These are phyloP conservation scores for Nakazawaea ernobii DNA, from an alignment of 805 yeast species.

Conservation along the genomic window DNA sequence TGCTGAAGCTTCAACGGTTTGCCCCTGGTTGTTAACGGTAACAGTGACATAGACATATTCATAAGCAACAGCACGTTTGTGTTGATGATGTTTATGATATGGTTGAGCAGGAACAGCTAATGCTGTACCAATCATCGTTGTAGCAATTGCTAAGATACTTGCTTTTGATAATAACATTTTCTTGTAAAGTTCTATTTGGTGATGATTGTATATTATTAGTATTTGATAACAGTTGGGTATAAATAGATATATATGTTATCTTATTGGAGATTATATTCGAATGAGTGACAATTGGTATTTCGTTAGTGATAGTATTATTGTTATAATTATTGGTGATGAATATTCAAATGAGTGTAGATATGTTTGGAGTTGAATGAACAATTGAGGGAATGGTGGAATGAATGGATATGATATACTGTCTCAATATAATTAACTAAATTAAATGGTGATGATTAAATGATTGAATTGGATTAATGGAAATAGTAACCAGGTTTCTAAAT, in stretches of 20 bases:
- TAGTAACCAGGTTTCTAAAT: not conserved
- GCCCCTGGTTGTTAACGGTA: slow-evolving; percentile 44
- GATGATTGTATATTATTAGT: too few relatives aligned
- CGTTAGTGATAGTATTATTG: too few relatives aligned
- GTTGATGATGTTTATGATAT: slow-evolving; percentile 55
- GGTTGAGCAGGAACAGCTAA: slow-evolving; percentile 27
- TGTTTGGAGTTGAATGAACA: not conserved
- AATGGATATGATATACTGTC: too few relatives aligned
- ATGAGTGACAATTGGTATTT: too few relatives aligned
- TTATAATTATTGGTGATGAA: too few relatives aligned
- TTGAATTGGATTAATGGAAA: not conserved
- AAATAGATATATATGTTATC: not conserved
- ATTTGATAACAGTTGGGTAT: not conserved
- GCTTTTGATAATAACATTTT: slow-evolving; percentile 12
- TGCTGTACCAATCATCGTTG: slow-evolving; percentile 17
- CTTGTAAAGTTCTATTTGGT: too few relatives aligned
- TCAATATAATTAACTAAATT: not conserved
- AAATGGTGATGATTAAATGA: not conserved
- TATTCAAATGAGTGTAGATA: not conserved
- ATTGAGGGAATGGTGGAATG: not conserved
- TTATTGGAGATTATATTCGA: not conserved
- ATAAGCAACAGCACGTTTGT: slow-evolving; percentile 51
- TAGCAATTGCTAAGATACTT: slow-evolving; percentile 20
- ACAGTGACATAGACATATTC: slow-evolving; percentile 46
- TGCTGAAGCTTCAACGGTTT: slow-evolving; percentile 32